Base-by-base conservation (phyloP, 805 yeast species). In the Metschnikowia rubicola region DNA sequence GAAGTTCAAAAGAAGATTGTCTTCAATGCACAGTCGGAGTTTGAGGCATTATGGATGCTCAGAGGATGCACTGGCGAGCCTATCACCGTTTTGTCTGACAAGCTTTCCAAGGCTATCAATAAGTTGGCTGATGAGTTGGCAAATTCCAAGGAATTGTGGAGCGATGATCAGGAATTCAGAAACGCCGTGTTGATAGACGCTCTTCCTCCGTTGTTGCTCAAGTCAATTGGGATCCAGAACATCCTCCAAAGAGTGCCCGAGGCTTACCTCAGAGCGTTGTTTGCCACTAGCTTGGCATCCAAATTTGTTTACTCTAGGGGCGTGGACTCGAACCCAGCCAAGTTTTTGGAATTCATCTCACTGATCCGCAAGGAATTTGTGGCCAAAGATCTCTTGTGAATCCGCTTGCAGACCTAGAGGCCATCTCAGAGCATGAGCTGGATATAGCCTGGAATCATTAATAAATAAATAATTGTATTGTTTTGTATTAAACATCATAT, bases 41-140 rank as follows among this genome's bases (percentile, higher is more conserved):
- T 95, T 63, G 83, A 84, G 59, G 86, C 88, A 52, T 75, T 92
- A 61, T 90, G 97, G 96, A 70, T 78, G 55, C 81, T 89, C 61
- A 82, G 83, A 57, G 72, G 79, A 56, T 64, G 69, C 37, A 82
- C 89, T 4, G 85, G 85, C 26, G 76, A 75, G 56, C 78, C 95
- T 17, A 66, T 79, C 62, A 74, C 83, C 31, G 83, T 77, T 50
- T 75, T 90, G 53, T 86, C 96, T n/a, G 96, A 91, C 65, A 81
- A 82, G 57, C 74, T 91, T 46, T 88, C 96, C 8, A 75, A 76
- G 51, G 84, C 95, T 30, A 91, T 91, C 65, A 91, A 89, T 67
- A 82, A 85, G 56, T 76, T 91, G 56, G 87, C 84, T 42, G 96
- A 88, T 62, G 95, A 90, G 70, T 79, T 92, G 59, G 84, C 94